Percentiles rank a stretch among this genome's conserved stretches.
Conservation (phyloP, 2,329 filamentous ascomycete species). For the Alternaria arbusti region DNA sequence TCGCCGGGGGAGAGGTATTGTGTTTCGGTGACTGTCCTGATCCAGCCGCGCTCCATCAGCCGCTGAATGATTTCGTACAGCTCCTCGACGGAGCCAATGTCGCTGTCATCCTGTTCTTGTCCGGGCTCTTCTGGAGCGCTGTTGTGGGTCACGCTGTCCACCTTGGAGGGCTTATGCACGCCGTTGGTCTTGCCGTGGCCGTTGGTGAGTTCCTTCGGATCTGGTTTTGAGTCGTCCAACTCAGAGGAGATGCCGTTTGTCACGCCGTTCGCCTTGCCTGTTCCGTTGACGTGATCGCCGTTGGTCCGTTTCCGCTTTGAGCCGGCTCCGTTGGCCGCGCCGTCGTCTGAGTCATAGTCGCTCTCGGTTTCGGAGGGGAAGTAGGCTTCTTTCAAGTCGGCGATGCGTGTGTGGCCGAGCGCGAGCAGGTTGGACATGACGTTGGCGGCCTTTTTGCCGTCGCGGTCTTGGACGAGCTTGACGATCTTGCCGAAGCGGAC, state of each 20-base stretch:
- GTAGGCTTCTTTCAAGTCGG: conserved; percentile 72
- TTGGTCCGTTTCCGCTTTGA: conserved; percentile 31
- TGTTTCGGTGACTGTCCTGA: conserved; percentile 65
- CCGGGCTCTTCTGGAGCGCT: conserved; percentile 9
- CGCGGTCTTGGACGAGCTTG: conserved; percentile 73
- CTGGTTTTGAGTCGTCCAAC: conserved; percentile 11
- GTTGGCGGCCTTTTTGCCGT: conserved; percentile 75
- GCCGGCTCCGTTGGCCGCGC: conserved; percentile 28
- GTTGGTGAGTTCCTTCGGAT: conserved; percentile 6
- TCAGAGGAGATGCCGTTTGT: conserved; percentile 17
- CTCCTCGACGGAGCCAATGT: conserved; percentile 48
- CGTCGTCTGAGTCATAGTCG: conserved; percentile 44
- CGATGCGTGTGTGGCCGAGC: conserved; percentile 77
- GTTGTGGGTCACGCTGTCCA: conserved; percentile 14
- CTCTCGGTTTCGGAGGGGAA: conserved; percentile 43
- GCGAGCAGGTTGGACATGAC: conserved; percentile 77
- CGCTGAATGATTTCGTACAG: conserved; percentile 54
- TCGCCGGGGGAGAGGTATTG: conserved; percentile 65
- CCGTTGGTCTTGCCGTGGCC: conserved; percentile 20
- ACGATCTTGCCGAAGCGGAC: conserved; percentile 82
- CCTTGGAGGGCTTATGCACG: conserved; percentile 12
- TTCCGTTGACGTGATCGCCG: conserved; percentile 29
- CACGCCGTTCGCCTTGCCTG: conserved; percentile 22
- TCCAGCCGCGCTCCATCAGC: conserved; percentile 68
- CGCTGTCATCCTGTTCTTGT: conserved; percentile 28